phyloP scores from a whole-genome alignment of 2,329 filamentous ascomycete species.

The Tolypocladium pustulatum region DNA sequence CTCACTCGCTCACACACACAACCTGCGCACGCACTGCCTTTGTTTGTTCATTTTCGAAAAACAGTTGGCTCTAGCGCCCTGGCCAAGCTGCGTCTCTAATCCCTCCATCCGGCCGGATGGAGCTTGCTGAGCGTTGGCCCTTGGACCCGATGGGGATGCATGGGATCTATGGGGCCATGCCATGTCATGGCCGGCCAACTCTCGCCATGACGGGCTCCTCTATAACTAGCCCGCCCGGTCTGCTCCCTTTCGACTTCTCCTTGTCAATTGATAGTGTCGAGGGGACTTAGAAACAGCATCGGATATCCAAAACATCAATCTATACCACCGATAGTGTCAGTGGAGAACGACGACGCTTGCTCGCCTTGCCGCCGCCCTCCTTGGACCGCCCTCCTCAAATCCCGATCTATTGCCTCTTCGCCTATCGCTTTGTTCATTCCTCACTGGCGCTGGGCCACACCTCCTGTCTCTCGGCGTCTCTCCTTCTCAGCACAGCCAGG shows the following conservation, averaged over 20 bases:
- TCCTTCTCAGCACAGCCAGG: conserved; percentile 13
- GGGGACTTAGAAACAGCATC: conserved; percentile 9
- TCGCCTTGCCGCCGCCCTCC: conserved; percentile 4
- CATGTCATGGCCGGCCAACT: neutral
- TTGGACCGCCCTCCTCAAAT: conserved; percentile 12
- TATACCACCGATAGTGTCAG: conserved; percentile 12
- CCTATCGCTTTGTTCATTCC: conserved; percentile 19
- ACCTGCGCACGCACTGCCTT: neutral
- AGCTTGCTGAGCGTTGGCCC: too few species aligned
- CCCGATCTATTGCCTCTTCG: conserved; percentile 12
- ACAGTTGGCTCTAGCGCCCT: neutral
- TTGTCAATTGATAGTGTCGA: conserved; percentile 7
- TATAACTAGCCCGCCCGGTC: conserved; percentile 9
- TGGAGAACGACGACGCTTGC: conserved; percentile 8
- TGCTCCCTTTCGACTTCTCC: conserved; percentile 8
- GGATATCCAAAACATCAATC: conserved; percentile 14
- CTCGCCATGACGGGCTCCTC: neutral
- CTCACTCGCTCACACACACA: neutral
- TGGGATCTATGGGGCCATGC: neutral
- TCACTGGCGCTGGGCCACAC: conserved; percentile 18
- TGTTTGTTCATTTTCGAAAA: neutral
- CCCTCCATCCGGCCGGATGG: too few species aligned
- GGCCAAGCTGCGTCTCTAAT: neutral
- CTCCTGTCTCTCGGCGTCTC: conserved; percentile 25
- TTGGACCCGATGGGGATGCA: neutral